Evolutionary conservation across 129 eudicot genomes (phyloP), one percentile per base, ranked within the genome.

Genomic region (Kitagawia praeruptora): DNA sequence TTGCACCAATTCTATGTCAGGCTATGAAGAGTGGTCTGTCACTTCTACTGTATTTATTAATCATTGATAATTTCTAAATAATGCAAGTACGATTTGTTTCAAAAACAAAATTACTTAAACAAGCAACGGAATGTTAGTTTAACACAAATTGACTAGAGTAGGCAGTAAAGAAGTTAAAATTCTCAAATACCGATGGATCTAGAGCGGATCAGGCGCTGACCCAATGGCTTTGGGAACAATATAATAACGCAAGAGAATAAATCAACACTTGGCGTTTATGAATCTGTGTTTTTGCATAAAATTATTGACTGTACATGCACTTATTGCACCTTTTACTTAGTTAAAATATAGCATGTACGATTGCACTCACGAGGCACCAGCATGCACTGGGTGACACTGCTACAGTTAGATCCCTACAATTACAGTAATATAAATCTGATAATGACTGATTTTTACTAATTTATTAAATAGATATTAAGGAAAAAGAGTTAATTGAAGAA

Each of bases 171-270:
- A 58, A 58, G 13, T 58, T 58, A 58, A n/a, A 58, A 2, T 58
- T 58, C 14, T 58, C 66, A 0, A 2, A 58, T 0, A 58, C 31
- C 66, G 31, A 58, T 58, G 66, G 66, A 58, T 58, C 66, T 58
- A 58, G 66, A 58, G 66, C 66, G 66, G 66, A 58, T 58, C 66
- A 58, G 66, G 28, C 66, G 66, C 66, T 58, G 66, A 58, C 66
- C 64, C 66, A 58, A 2, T 58, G 12, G 66, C 14, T 21, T 54
- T 23, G 64, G 64, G n/a, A 54, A 54, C 64, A 23, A 21, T 58
- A 58, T 23, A 5, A 23, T 58, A 58, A 58, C 66, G 12, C 28
- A 8, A 23, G 31, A n/a, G 66, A 58, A 58, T 58, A 58, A 58
- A 58, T 8, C 28, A 58, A n/a, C 9, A 8, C 66, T 58, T 23